Conservation (phyloP, 2,329 filamentous ascomycete genomes). For the Alternaria sp. region DNA sequence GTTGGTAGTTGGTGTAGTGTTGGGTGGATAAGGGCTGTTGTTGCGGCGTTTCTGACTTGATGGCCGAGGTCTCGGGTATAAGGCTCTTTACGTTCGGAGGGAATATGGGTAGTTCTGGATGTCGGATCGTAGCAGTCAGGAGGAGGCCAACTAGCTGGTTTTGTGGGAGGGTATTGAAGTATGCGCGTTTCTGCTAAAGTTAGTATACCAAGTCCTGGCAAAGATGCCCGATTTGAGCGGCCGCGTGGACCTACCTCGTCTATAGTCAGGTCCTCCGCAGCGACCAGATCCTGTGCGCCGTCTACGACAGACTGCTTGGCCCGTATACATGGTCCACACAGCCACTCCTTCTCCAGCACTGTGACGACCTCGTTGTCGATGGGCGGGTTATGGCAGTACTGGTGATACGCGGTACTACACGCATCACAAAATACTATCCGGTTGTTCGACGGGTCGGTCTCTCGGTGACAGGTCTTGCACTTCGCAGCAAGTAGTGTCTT, state of each 20-base stretch:
- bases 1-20: slow-evolving; percentile 16
- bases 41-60: slow-evolving; percentile 13
- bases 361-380: slow-evolving; percentile 73
- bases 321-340: slow-evolving; percentile 66
- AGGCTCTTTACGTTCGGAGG: slow-evolving; percentile 44
- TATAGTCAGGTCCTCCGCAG: slow-evolving; percentile 48
- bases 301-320: slow-evolving; percentile 38
- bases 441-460: slow-evolving; percentile 74
- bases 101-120: slow-evolving; percentile 72
- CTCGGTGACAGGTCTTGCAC: slow-evolving; percentile 75
- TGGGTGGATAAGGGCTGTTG: slow-evolving; percentile 3
- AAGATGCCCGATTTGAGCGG: neutral
- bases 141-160: slow-evolving; percentile 69
- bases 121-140: slow-evolving; percentile 64
- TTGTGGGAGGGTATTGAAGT: slow-evolving; percentile 67
- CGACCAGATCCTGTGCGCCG: slow-evolving; percentile 47
- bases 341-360: slow-evolving; percentile 73
- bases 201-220: neutral
- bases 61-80: slow-evolving; percentile 22
- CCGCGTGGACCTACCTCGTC: slow-evolving; percentile 48
- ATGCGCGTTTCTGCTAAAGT: slow-evolving; percentile 62
- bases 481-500: slow-evolving; percentile 59
- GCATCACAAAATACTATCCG: slow-evolving; percentile 86
- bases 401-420: slow-evolving; percentile 81
- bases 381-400: slow-evolving; percentile 77